Percentiles rank a stretch among this genome's conserved stretches.
phyloP scores from a whole-genome alignment of 306 rosid species.

The Begonia fuchsioides region DNA sequence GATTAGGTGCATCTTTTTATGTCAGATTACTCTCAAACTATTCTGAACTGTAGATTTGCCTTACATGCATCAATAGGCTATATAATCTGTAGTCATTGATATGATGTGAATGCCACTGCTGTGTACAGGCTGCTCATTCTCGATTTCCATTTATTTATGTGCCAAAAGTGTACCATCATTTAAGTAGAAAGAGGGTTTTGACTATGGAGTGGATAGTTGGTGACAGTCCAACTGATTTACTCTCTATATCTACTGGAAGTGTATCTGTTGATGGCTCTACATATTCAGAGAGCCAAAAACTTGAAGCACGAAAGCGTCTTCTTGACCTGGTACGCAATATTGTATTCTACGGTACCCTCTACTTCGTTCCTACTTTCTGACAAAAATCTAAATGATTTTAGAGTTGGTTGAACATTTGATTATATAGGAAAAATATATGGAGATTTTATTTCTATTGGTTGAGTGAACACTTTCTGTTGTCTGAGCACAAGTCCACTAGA shows the following conservation, averaged over 20 bases:
- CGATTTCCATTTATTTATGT: conserved; percentile 47
- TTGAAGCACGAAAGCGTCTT: conserved; percentile 71
- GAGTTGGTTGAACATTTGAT: too few species aligned
- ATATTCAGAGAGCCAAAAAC: conserved; percentile 45
- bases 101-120: not conserved
- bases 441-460: too few species aligned
- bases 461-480: too few species aligned
- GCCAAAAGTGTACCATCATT: conserved; percentile 53
- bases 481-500: too few species aligned
- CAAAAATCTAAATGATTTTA: too few species aligned
- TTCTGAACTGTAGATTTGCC: too few species aligned
- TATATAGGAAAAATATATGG: too few species aligned
- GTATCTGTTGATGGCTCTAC: conserved; percentile 25
- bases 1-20: not conserved
- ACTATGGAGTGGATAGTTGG: conserved; percentile 98
- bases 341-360: not conserved
- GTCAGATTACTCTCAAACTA: too few species aligned
- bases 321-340: conserved; percentile 62
- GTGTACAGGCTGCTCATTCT: conserved; percentile 73
- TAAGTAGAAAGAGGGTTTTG: conserved; percentile 72
- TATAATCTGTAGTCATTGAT: not conserved
- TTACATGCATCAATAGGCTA: too few species aligned
- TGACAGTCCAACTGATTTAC: conserved; percentile 77
- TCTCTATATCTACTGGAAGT: conserved; percentile 42
- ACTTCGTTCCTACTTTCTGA: not conserved